Conservation (phyloP, 306 rosid genomes). For the Gillenia trifoliata region DNA sequence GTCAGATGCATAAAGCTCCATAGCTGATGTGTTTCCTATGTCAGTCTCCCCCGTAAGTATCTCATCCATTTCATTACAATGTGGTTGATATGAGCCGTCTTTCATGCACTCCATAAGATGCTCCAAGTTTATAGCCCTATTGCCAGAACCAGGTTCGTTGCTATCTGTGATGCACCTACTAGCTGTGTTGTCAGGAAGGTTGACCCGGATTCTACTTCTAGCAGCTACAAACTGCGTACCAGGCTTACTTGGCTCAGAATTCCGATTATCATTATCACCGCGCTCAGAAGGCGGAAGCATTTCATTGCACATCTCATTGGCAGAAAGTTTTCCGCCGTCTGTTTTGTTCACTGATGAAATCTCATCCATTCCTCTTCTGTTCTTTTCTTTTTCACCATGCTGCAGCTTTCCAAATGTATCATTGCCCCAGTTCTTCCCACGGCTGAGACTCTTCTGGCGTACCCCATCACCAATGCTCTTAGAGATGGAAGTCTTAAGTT, state of each 20-base stretch:
- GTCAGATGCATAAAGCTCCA: slow-evolving; percentile 44
- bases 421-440: slow-evolving; percentile 10
- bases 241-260: slow-evolving; percentile 15
- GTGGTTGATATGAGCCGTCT: background rate
- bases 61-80: slow-evolving; percentile 18
- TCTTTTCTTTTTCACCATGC: slow-evolving; percentile 13
- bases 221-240: slow-evolving; percentile 17
- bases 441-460: background rate
- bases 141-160: background rate
- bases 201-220: slow-evolving; percentile 1
- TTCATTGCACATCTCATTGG: slow-evolving; percentile 14
- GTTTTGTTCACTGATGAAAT: slow-evolving; percentile 24
- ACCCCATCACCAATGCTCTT: background rate
- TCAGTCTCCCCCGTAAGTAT: slow-evolving; percentile 25
- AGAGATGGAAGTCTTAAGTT: slow-evolving; percentile 21
- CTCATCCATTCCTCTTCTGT: slow-evolving; percentile 16
- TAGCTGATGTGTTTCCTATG: slow-evolving; percentile 27
- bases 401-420: slow-evolving; percentile 32
- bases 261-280: slow-evolving; percentile 8
- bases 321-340: slow-evolving; percentile 11
- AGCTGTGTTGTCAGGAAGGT: slow-evolving; percentile 7
- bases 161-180: slow-evolving; percentile 2
- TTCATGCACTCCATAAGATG: background rate
- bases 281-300: slow-evolving; percentile 6
- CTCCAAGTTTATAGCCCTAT: background rate